phyloP scores from a whole-genome alignment of 2,329 filamentous ascomycete species.

The Fusarium chaquense region DNA sequence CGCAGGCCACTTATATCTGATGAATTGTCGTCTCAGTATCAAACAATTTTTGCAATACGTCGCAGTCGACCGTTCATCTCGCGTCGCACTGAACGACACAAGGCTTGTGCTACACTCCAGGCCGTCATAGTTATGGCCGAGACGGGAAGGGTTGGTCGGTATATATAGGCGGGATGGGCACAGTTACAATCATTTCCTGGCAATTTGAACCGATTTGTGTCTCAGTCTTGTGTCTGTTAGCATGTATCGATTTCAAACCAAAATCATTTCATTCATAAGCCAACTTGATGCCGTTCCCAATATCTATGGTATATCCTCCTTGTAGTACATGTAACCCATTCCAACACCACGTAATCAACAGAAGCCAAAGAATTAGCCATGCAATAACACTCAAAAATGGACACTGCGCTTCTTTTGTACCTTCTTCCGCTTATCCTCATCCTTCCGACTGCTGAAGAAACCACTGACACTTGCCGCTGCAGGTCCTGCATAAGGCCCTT shows the following conservation, averaged over 20 bases:
- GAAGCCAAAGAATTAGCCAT: background rate
- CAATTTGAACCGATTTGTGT: background rate
- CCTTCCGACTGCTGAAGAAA: slow-evolving; percentile 55
- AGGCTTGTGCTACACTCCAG: background rate
- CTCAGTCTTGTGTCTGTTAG: background rate
- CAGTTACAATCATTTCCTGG: background rate
- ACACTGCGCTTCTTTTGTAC: slow-evolving; percentile 62
- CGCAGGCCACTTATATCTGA: background rate
- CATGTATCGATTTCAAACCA: background rate
- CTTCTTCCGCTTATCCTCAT: slow-evolving; percentile 58
- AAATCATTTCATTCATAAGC: slow-evolving; percentile 16
- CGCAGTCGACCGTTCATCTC: background rate
- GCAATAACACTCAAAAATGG: slow-evolving; percentile 53
- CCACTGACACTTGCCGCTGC: slow-evolving; percentile 60
- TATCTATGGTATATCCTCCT: slow-evolving; percentile 46
- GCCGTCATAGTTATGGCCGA: background rate
- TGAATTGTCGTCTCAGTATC: background rate
- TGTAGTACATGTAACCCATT: slow-evolving; percentile 9
- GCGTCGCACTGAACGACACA: background rate
- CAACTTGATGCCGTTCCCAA: slow-evolving; percentile 16
- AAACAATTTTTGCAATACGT: background rate
- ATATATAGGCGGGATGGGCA: background rate
- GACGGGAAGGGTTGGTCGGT: background rate
- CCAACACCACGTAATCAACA: slow-evolving; percentile 24
- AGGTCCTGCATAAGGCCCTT: slow-evolving; percentile 53